A percentile compares a stretch with the other conserved stretches of the same genome.
Conservation (phyloP, 2,329 filamentous ascomycete genomes). For the Neonectria punicea region DNA sequence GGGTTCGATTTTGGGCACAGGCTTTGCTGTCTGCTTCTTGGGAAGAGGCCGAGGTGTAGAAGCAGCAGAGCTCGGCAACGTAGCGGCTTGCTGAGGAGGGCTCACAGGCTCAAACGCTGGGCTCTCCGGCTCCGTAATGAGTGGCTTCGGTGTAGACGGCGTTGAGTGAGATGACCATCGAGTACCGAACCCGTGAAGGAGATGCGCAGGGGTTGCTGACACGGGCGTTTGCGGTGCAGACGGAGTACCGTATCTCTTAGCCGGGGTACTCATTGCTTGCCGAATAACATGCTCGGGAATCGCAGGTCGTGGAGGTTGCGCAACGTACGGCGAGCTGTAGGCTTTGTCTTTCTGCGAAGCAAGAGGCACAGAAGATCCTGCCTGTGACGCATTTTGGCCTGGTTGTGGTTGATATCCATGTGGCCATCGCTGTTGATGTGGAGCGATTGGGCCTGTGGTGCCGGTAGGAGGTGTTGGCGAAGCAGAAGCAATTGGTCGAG, state of each 20-base stretch:
- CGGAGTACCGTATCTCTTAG: conserved; percentile 46
- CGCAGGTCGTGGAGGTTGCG: conserved; percentile 49
- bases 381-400: conserved; percentile 38
- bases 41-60: conserved; percentile 42
- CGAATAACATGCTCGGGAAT: conserved; percentile 56
- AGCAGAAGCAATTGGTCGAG: conserved; percentile 48
- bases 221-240: conserved; percentile 51
- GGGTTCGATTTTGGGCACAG: conserved; percentile 38
- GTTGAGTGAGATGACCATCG: conserved; percentile 68
- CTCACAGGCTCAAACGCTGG: conserved; percentile 70
- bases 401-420: conserved; percentile 44
- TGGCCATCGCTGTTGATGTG: conserved; percentile 50
- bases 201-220: conserved; percentile 41
- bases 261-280: conserved; percentile 50
- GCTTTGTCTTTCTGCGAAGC: conserved; percentile 44
- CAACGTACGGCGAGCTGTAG: conserved; percentile 43
- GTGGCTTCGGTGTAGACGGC: conserved; percentile 64
- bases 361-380: conserved; percentile 39
- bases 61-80: conserved; percentile 47
- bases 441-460: conserved; percentile 32
- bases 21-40: conserved; percentile 50
- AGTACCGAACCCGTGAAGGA: conserved; percentile 59
- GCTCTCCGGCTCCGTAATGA: conserved; percentile 54
- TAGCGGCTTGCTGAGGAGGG: conserved; percentile 57
- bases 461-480: conserved; percentile 42